A percentile compares a stretch with the other conserved stretches of the same genome.
phyloP scores from a whole-genome alignment of 2,329 filamentous ascomycete species.

The Bipolaris cookei region DNA sequence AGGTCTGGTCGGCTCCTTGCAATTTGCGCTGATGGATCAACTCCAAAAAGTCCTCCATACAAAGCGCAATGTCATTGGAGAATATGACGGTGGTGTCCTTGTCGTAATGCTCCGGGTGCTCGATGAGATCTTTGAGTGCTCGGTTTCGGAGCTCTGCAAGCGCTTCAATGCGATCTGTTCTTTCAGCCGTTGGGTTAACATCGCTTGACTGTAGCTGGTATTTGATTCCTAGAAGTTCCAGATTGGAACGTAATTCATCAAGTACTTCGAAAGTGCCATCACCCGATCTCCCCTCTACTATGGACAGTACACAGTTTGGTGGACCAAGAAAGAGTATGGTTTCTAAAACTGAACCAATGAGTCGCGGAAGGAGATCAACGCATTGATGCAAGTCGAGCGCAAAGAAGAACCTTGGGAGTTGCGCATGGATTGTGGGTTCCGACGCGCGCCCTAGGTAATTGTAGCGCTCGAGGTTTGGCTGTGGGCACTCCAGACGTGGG shows the following conservation, averaged over 20 bases:
- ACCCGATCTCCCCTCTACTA: constrained; percentile 62
- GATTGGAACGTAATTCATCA: constrained; percentile 46
- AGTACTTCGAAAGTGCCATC: constrained; percentile 63
- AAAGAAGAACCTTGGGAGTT: constrained; percentile 51
- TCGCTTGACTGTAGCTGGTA: constrained; percentile 56
- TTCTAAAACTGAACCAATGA: constrained; percentile 61
- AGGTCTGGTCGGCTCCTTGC: constrained; percentile 62
- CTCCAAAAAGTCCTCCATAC: constrained; percentile 63
- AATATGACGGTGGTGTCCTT: constrained; percentile 89
- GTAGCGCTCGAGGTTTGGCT: constrained; percentile 25
- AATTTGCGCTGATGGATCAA: constrained; percentile 57
- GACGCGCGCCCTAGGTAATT: constrained; percentile 19
- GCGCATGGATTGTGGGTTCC: constrained; percentile 4
- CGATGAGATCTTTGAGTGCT: constrained; percentile 57
- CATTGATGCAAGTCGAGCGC: constrained; percentile 60
- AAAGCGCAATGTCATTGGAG: constrained; percentile 75
- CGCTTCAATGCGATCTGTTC: constrained; percentile 52
- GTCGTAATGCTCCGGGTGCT: constrained; percentile 83
- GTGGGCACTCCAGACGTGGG: constrained; percentile 27
- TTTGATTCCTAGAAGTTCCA: constrained; percentile 45
- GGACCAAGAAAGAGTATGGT: constrained; percentile 59
- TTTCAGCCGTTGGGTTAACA: constrained; percentile 50
- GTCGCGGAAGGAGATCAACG: constrained; percentile 55
- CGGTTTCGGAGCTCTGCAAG: constrained; percentile 62
- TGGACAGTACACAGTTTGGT: constrained; percentile 59